Conservation (phyloP, 2,329 filamentous ascomycete species). For the Fusarium buharicum region DNA sequence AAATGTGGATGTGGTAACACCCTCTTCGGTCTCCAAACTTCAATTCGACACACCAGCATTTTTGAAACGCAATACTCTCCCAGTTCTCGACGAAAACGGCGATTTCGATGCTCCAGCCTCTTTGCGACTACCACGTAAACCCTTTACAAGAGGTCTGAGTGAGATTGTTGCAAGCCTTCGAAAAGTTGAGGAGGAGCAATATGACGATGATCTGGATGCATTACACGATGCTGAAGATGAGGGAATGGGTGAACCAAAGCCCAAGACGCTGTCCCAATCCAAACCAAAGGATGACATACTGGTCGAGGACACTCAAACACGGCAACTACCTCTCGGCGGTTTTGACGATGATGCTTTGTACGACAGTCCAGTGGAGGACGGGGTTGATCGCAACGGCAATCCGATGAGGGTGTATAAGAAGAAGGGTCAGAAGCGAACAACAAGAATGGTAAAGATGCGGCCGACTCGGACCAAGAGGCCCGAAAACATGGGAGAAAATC, state of each 20-base stretch:
- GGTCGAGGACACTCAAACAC: conserved; percentile 57
- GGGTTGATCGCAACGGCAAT: conserved; percentile 64
- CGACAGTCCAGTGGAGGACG: conserved; percentile 65
- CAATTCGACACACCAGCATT: conserved; percentile 78
- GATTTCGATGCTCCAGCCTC: conserved; percentile 61
- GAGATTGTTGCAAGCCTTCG: conserved; percentile 77
- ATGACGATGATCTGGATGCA: conserved; percentile 79
- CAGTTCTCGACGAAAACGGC: conserved; percentile 66
- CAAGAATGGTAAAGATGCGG: conserved; percentile 72
- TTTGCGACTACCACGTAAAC: conserved; percentile 65
- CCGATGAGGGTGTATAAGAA: conserved; percentile 78
- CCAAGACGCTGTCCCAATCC: conserved; percentile 37
- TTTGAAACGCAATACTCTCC: conserved; percentile 61
- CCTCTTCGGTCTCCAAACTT: conserved; percentile 63
- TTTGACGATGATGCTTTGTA: conserved; percentile 72
- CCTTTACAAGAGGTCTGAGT: conserved; percentile 76
- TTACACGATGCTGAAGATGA: conserved; percentile 75
- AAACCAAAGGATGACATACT: conserved; percentile 51
- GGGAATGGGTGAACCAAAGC: conserved; percentile 40
- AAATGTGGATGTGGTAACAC: conserved; percentile 56
- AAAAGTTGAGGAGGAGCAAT: conserved; percentile 73
- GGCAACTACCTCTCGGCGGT: conserved; percentile 63
- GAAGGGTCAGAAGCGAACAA: conserved; percentile 84
- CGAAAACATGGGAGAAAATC: conserved; percentile 44
- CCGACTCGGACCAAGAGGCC: conserved; percentile 63